Evolutionary conservation across 306 rosid genomes (phyloP).

Genomic region (Acmispon strigosus): DNA sequence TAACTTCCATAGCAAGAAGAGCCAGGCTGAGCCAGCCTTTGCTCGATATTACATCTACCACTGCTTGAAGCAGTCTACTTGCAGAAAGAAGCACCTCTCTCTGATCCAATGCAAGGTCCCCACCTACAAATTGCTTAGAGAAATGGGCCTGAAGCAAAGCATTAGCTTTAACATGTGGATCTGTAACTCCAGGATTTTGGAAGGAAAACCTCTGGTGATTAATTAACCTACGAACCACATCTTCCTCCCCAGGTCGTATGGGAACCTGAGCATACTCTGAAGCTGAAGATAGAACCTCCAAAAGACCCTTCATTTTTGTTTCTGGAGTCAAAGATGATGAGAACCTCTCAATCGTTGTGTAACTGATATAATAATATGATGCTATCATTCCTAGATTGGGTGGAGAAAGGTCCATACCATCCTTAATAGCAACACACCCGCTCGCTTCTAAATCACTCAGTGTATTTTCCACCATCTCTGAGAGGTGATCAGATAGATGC

Average conservation of each 20-base stretch:
- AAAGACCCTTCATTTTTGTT: conserved; percentile 89
- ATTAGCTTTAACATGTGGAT: conserved; percentile 83
- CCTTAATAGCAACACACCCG: conserved; percentile 68
- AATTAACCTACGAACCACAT: conserved; percentile 66
- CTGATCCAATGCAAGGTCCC: conserved; percentile 82
- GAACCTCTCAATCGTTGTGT: conserved; percentile 86
- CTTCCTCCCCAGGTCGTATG: conserved; percentile 91
- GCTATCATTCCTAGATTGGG: conserved; percentile 89
- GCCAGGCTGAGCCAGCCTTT: conserved; percentile 86
- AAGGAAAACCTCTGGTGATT: conserved; percentile 90
- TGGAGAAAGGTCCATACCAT: conserved; percentile 78
- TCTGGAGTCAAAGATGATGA: conserved; percentile 69
- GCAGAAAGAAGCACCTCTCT: conserved; percentile 82
- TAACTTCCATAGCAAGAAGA: conserved; percentile 87
- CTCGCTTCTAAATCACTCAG: conserved; percentile 81
- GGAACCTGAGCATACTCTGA: conserved; percentile 86
- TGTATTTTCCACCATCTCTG: conserved; percentile 83
- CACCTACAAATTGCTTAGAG: conserved; percentile 72
- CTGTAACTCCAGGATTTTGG: conserved; percentile 68
- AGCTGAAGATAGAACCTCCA: conserved; percentile 79
- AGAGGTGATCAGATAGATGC: conserved; percentile 91
- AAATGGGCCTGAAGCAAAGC: conserved; percentile 94
- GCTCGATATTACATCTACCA: conserved; percentile 91
- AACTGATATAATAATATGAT: conserved; percentile 79
- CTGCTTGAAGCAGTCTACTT: conserved; percentile 77